Evolutionary conservation across 192 early-diverging fungal genomes (phyloP).

Genomic region (Coemansia sp.): DNA sequence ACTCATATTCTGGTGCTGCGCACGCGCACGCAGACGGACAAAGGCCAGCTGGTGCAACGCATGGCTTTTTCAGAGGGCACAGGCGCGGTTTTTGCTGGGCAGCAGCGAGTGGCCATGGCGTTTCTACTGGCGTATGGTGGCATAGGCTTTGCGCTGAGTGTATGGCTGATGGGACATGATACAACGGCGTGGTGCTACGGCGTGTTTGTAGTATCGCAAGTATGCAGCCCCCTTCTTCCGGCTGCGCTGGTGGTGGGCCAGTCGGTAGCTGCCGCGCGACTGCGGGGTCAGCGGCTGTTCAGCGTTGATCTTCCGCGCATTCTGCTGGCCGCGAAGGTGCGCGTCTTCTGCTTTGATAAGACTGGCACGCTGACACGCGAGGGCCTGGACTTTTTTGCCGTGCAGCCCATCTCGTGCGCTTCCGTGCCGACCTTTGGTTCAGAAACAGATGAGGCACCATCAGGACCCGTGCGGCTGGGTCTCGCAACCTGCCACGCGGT

Average conservation of each 20-base stretch:
- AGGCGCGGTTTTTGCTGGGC: constrained; percentile 69
- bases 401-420: constrained; percentile 14
- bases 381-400: constrained; percentile 67
- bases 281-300: constrained; percentile 63
- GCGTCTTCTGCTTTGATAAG: constrained; percentile 78
- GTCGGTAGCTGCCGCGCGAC: constrained; percentile 63
- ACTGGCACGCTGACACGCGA: constrained; percentile 77
- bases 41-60: constrained; percentile 71
- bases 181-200: constrained; percentile 74
- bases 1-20: constrained; percentile 60
- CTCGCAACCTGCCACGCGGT: constrained; percentile 69
- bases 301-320: constrained; percentile 75
- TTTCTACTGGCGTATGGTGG: constrained; percentile 68
- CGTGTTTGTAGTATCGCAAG: constrained; percentile 69
- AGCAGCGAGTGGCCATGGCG: constrained; percentile 68
- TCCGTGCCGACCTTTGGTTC: constrained; percentile 19
- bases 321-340: constrained; percentile 72
- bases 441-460: constrained; percentile 29
- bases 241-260: constrained; percentile 76
- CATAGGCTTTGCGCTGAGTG: constrained; percentile 55
- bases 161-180: constrained; percentile 63
- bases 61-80: constrained; percentile 60
- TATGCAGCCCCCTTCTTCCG: constrained; percentile 67
- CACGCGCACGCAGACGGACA: constrained; percentile 67
- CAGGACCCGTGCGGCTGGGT: constrained; percentile 33